A percentile compares a stretch with the other conserved stretches of the same genome.
Evolutionary conservation across 1,284 basidiomycete species (phyloP).

Genomic region (Ceratobasidium sp.): DNA sequence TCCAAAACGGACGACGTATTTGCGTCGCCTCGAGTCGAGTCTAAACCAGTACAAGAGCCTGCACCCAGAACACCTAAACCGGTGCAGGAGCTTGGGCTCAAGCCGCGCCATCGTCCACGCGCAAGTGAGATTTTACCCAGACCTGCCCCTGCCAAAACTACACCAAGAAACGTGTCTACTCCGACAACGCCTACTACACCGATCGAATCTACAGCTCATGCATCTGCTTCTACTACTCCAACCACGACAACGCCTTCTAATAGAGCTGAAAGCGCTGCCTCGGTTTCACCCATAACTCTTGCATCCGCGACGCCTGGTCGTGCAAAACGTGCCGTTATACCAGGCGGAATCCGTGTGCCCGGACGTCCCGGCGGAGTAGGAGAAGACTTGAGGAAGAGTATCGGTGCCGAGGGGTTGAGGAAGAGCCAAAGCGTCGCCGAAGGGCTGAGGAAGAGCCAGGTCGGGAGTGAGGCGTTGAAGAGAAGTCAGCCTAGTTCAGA

Average conservation of each 20-base stretch:
- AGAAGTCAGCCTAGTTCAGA: constrained; percentile 20
- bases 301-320: background rate
- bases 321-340: constrained; percentile 24
- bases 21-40: background rate
- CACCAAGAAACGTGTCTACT: constrained; percentile 31
- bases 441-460: constrained; percentile 14
- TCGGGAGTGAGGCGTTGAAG: constrained; percentile 15
- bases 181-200: constrained; percentile 38
- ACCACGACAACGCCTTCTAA: background rate
- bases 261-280: background rate
- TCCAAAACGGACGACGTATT: constrained; percentile 19
- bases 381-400: constrained; percentile 28
- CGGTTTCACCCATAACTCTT: background rate
- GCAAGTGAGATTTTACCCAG: constrained; percentile 38
- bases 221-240: background rate
- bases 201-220: background rate
- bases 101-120: constrained; percentile 36
- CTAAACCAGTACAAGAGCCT: background rate
- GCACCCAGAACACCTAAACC: constrained; percentile 19
- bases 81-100: background rate
- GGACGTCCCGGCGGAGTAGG: background rate
- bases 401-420: constrained; percentile 23
- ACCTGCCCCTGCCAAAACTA: constrained; percentile 5
- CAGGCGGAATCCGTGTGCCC: constrained; percentile 31
- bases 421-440: constrained; percentile 27